These are phyloP conservation scores for Gardenia jasminoides DNA, from an alignment of 257 asterid species.

Conservation along the genomic window DNA sequence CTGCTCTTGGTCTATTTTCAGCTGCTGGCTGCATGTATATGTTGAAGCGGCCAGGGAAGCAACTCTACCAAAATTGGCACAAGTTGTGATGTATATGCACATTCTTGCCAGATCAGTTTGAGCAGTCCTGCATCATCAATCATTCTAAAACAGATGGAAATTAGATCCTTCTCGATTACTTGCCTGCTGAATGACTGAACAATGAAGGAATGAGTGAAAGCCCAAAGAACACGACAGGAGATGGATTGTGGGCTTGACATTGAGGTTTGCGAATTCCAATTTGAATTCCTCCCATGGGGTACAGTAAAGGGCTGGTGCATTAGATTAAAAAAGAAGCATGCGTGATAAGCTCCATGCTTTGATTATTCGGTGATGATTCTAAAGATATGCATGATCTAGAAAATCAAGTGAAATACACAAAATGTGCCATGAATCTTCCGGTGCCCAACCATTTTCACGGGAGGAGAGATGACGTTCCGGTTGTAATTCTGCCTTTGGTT, in stretches of 20 bases:
- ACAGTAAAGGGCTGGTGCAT: not conserved
- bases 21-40: constrained; percentile 78
- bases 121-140: not conserved
- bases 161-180: not conserved
- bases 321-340: not conserved
- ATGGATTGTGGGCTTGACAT: not conserved
- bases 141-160: not conserved
- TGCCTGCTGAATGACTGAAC: constrained; percentile 4
- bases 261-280: not conserved
- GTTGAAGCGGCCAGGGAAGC: constrained; percentile 68
- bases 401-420: not conserved
- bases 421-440: not conserved
- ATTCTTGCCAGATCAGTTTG: not conserved
- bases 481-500: not conserved
- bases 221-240: not conserved
- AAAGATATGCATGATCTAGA: not conserved
- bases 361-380: not conserved
- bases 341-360: not conserved
- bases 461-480: not conserved
- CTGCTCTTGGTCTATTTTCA: constrained; percentile 60
- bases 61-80: constrained; percentile 61
- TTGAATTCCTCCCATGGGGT: not conserved
- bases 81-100: constrained; percentile 38
- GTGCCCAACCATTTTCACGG: not conserved
- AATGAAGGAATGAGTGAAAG: not conserved